These are phyloP conservation scores for Vachellia pachyceras DNA, from an alignment of 306 rosid genomes.

Conservation along the genomic window DNA sequence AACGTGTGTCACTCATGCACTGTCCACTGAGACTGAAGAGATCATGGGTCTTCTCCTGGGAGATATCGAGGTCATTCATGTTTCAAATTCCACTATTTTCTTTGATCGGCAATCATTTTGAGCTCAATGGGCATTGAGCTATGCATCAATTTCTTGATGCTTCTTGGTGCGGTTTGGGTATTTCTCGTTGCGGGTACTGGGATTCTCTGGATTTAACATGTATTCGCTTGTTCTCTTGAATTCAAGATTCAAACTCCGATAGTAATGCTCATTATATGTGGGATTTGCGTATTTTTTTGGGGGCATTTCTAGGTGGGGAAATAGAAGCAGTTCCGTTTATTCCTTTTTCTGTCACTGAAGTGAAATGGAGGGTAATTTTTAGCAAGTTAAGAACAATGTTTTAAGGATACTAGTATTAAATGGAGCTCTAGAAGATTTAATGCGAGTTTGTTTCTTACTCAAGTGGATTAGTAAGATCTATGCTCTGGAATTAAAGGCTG, in stretches of 20 bases:
- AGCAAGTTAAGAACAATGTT: background rate
- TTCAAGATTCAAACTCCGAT: background rate
- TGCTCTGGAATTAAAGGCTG: background rate
- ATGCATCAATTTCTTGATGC: background rate
- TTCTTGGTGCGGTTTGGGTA: constrained; percentile 3
- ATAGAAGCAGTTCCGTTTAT: background rate
- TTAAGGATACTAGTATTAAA: constrained; percentile 21
- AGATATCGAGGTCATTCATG: constrained; percentile 74
- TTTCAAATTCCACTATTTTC: background rate
- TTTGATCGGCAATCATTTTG: background rate
- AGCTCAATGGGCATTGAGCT: background rate
- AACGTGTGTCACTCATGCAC: constrained; percentile 90
- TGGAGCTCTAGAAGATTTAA: constrained; percentile 9
- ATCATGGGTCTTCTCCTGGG: constrained; percentile 99
- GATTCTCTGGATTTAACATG: background rate
- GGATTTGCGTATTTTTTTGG: background rate
- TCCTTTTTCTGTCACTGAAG: background rate
- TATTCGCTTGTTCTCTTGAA: constrained; percentile 1
- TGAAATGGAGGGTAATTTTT: background rate
- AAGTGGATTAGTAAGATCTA: constrained; percentile 1
- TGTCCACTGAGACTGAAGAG: constrained; percentile 98
- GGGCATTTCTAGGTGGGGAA: background rate
- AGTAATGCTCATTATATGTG: background rate
- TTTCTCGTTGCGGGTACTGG: background rate
- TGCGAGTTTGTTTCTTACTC: background rate